Base-by-base conservation (phyloP, 208 protist genomes). In the Strigomonas culicis region DNA sequence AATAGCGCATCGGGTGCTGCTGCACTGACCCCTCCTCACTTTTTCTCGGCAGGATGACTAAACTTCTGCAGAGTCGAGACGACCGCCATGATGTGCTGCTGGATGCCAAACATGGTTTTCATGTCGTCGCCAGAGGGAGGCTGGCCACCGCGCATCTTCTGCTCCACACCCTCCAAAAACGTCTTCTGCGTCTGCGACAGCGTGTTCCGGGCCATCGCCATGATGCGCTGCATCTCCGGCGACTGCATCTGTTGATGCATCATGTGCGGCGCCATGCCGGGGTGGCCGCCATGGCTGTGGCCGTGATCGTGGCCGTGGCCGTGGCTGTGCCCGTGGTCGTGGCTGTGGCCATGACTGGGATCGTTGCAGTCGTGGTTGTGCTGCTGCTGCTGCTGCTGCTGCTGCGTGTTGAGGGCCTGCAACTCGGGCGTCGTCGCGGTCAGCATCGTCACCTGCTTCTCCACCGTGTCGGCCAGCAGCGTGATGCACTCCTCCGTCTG, bases 1-100 rank as follows among this genome's bases (percentile, higher is more conserved):
- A 13, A 41, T 41, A 41, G 8, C 6, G 36, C 36, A 41, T 13
- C 36, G 13, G 8, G 13, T 6, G 36, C 36, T 41, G 36, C 6
- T 41, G 25, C 43, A 62, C 7, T 59, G 7, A n/a, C n/a, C n/a
- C n/a, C n/a, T n/a, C n/a, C n/a, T 63, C 11, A 56, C 13, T 49
- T 49, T 22, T 51, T 52, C 39, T 8, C 41, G 13, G 58, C n/a
- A 47, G 58, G 41, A 11, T 11, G 19, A 21, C 19, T 24, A 43
- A 95, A 95, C 47, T 78, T 74, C 50, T 84, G 59, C 80, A 95
- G 80, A 7, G 90, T 93, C 13, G 63, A 49, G 64, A 92, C 86
- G 59, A 90, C 92, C 1, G 90, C 78, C 19, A 68, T 77, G n/a
- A 93, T 69, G 46, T 93, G 86, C 31, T 72, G 77, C 65, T 92